Evolutionary conservation across 2,329 filamentous ascomycete genomes (phyloP).

Genomic region (Aphanoascus verrucosus): DNA sequence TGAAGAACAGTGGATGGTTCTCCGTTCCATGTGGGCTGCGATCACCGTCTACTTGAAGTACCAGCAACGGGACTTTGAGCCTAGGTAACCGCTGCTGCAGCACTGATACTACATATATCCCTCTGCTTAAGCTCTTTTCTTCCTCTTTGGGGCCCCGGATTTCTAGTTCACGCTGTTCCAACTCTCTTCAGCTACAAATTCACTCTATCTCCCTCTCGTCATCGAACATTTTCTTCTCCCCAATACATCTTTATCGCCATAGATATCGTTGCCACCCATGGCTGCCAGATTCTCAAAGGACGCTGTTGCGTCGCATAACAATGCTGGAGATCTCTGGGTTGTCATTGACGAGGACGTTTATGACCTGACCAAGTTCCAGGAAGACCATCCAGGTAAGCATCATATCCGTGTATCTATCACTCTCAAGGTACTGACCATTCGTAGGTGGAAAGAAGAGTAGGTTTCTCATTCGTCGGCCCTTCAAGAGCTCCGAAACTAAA

Average conservation of each 20-base stretch:
- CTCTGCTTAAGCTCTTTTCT: background rate
- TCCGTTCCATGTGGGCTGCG: background rate
- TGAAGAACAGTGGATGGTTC: background rate
- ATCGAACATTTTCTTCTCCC: background rate
- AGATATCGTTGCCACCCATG: constrained; percentile 44
- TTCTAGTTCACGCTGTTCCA: background rate
- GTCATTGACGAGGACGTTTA: constrained; percentile 18
- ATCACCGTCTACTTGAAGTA: background rate
- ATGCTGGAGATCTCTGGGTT: constrained; percentile 16
- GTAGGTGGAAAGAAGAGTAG: constrained; percentile 16
- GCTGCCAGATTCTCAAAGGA: constrained; percentile 71
- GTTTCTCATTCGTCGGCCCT: background rate
- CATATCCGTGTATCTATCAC: background rate
- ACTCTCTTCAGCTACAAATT: background rate
- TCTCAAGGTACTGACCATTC: background rate
- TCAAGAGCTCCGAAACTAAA: background rate
- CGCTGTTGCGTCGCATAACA: constrained; percentile 77
- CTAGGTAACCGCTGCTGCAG: background rate
- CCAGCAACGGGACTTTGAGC: background rate
- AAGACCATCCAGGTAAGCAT: constrained; percentile 18
- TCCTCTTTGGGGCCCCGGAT: background rate
- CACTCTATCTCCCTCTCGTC: background rate
- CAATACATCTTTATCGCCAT: background rate
- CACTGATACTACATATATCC: background rate
- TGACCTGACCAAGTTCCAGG: constrained; percentile 18